Evolutionary conservation across 768 basidiomycete genomes (phyloP), one percentile per base, ranked within the genome.

Genomic region (Tricholoma sp.): DNA sequence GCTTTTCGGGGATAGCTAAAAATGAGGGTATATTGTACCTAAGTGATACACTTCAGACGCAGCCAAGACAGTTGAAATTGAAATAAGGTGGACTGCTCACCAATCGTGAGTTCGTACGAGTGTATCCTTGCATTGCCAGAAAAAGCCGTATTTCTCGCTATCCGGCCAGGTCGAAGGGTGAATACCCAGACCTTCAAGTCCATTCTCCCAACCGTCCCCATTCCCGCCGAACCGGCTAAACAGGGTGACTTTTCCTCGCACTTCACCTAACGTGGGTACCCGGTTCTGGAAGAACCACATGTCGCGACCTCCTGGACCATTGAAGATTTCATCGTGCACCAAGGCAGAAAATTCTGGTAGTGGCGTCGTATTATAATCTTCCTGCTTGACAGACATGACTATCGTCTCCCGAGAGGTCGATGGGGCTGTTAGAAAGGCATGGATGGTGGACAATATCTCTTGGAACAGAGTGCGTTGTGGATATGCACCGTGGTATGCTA

Each of bases 321-420:
- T 64, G 21, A 71, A 67, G 22, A 96, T 87, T 55, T 85, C 88
- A 41, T 83, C 73, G 34, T 79, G 81, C 8, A 94, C 88, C 9
- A 85, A 70, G 29, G 69, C 62, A 2, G 89, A 89, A 69, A 95
- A 94, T 5, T 72, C 56, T 1, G 69, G 61, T 0, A 74, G 67
- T 3, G 81, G 73, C 0, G 79, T 77, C 18, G 63, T 69, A 5
- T 76, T 67, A 56, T 76, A 83, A 61, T 91, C 88, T 68, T 98
- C 94, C 66, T 95, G 89, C 70, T 96, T 95, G 67, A 98, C 81
- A 14, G 87, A 94, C 75, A 95, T 84, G 27, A 97, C 81, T 34
- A 97, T 69, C 0, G 89, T 89, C 69, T 96, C 94, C 27, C 75
- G 77, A 8, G 73, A 75, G 1, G 89, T 81, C 3, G 63, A 61